Evolutionary conservation across 2,329 filamentous ascomycete species (phyloP).

Genomic region (Xylaria sp.): DNA sequence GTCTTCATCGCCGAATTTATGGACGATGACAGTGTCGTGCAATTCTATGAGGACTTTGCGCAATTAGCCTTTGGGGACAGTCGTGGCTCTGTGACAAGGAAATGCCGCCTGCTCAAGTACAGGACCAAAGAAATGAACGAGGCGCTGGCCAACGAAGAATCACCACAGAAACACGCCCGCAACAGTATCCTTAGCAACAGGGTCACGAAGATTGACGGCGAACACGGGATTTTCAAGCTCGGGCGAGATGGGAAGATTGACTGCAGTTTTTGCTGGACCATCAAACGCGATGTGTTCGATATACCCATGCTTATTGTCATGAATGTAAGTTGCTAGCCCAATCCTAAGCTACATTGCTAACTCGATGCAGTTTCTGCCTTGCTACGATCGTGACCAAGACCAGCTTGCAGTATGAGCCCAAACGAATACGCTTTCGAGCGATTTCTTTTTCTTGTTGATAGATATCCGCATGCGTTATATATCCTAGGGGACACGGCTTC

Average conservation of each 20-base stretch:
- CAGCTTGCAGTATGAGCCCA: conserved; percentile 57
- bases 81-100: conserved; percentile 80
- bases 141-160: conserved; percentile 43
- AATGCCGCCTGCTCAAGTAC: conserved; percentile 89
- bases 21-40: conserved; percentile 89
- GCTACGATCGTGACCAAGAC: conserved; percentile 64
- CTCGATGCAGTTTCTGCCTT: conserved; percentile 58
- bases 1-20: conserved; percentile 92
- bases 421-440: background rate
- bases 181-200: conserved; percentile 62
- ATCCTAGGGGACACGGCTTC: conserved; percentile 18
- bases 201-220: conserved; percentile 68
- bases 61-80: conserved; percentile 91
- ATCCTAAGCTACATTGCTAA: conserved; percentile 28
- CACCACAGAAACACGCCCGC: conserved; percentile 54
- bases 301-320: conserved; percentile 99
- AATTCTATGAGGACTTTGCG: conserved; percentile 96
- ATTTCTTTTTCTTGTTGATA: conserved; percentile 6
- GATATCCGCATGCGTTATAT: conserved; percentile 25
- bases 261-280: conserved; percentile 95
- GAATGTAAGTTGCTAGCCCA: conserved; percentile 72
- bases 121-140: conserved; percentile 70
- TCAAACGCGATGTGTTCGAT: conserved; percentile 96
- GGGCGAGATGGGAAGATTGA: conserved; percentile 90
- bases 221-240: conserved; percentile 80